These are phyloP conservation scores for Chaetomium tenue DNA, from an alignment of 495 filamentous ascomycete species.

Conservation along the genomic window DNA sequence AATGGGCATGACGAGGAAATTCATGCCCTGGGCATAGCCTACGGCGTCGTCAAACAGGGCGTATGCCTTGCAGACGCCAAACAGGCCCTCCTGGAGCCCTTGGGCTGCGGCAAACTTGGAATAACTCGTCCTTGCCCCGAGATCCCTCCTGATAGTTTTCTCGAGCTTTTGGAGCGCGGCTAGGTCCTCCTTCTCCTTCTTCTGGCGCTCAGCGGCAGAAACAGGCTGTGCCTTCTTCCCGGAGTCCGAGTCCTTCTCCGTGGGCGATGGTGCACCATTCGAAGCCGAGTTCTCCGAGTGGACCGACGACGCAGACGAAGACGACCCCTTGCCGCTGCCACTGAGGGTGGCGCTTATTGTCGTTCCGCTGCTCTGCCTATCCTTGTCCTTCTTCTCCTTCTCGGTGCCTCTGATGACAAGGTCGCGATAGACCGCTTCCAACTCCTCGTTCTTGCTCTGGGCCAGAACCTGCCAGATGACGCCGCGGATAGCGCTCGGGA, in stretches of 20 bases:
- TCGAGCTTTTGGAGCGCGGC: constrained; percentile 75
- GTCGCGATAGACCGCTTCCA: constrained; percentile 85
- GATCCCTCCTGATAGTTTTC: constrained; percentile 82
- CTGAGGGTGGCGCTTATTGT: constrained; percentile 43
- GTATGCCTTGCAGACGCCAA: constrained; percentile 96
- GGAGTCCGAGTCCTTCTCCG: constrained; percentile 64
- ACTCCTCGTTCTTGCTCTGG: constrained; percentile 84
- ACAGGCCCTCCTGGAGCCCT: constrained; percentile 90
- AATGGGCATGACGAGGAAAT: constrained; percentile 96
- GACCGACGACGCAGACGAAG: constrained; percentile 76
- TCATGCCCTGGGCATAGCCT: constrained; percentile 98
- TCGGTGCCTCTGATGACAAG: constrained; percentile 77
- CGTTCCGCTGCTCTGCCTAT: constrained; percentile 54
- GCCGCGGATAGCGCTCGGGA: constrained; percentile 89
- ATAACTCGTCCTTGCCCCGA: constrained; percentile 91
- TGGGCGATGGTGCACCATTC: constrained; percentile 55
- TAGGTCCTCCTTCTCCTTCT: constrained; percentile 73
- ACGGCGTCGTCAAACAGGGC: constrained; percentile 92
- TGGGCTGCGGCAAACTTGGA: constrained; percentile 88
- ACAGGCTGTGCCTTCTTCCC: constrained; percentile 64
- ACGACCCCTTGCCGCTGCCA: constrained; percentile 57
- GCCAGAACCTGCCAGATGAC: constrained; percentile 98
- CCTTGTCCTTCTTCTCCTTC: constrained; percentile 71
- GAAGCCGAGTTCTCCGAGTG: constrained; percentile 76
- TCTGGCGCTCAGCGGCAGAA: constrained; percentile 63